Evolutionary conservation across 257 asterid species (phyloP).

Genomic region (Anisodus acutangulus): DNA sequence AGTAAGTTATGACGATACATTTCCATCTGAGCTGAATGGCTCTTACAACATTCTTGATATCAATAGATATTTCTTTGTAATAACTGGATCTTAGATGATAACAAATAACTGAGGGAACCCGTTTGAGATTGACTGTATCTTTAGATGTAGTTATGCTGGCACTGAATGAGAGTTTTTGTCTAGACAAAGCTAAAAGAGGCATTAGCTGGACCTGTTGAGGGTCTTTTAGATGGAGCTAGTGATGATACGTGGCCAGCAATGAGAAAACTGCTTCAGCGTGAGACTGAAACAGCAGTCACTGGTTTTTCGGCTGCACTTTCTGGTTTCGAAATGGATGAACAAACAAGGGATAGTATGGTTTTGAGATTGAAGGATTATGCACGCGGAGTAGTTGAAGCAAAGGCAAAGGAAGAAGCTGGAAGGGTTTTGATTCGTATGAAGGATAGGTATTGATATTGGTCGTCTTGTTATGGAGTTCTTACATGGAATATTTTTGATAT

Average conservation of each 20-base stretch:
- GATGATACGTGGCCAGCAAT: slow-evolving; percentile 93
- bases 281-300: slow-evolving; percentile 62
- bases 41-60: not conserved
- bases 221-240: slow-evolving; percentile 88
- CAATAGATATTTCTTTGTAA: slow-evolving; percentile 8
- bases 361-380: slow-evolving; percentile 67
- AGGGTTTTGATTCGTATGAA: slow-evolving; percentile 91
- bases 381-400: slow-evolving; percentile 81
- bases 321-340: slow-evolving; percentile 87
- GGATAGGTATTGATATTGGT: slow-evolving; percentile 60
- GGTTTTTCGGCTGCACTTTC: slow-evolving; percentile 72
- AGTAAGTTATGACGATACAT: not conserved
- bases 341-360: slow-evolving; percentile 63
- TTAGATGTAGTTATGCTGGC: slow-evolving; percentile 22
- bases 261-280: slow-evolving; percentile 67
- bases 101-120: not conserved
- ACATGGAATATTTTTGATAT: not conserved
- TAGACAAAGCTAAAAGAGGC: slow-evolving; percentile 80
- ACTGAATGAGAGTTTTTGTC: slow-evolving; percentile 38
- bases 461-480: not conserved
- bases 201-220: slow-evolving; percentile 85
- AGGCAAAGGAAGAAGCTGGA: slow-evolving; percentile 94
- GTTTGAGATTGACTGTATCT: slow-evolving; percentile 9
- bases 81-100: not conserved
- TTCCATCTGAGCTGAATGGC: not conserved